A percentile compares a stretch with the other conserved stretches of the same genome.
Conservation (phyloP, 257 asterid genomes). For the Mentha longifolia region DNA sequence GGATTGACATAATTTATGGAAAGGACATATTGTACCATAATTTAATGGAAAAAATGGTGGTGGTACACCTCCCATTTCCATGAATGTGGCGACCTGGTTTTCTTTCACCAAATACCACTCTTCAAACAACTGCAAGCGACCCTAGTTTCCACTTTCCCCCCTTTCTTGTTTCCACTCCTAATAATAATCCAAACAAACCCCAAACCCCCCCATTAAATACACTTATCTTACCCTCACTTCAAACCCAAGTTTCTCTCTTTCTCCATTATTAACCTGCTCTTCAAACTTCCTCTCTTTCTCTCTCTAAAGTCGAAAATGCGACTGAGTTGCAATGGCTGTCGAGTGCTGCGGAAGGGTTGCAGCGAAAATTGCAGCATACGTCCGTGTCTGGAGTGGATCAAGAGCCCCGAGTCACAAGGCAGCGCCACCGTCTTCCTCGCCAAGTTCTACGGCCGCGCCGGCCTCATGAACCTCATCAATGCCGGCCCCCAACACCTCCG, state of each 20-base stretch:
- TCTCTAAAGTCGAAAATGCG: conserved; percentile 49
- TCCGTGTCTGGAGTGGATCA: conserved; percentile 88
- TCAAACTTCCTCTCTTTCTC: background rate
- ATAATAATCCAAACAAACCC: background rate
- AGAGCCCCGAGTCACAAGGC: conserved; percentile 72
- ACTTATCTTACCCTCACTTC: background rate
- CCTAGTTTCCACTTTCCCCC: conserved; percentile 36
- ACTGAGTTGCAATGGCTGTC: conserved; percentile 83
- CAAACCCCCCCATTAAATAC: background rate
- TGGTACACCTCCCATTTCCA: conserved; percentile 65
- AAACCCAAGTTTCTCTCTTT: background rate
- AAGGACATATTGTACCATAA: background rate
- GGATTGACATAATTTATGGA: background rate
- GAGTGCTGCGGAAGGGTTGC: conserved; percentile 86
- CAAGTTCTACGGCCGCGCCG: conserved; percentile 93
- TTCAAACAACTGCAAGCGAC: conserved; percentile 46
- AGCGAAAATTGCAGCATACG: conserved; percentile 74
- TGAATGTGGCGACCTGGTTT: conserved; percentile 56
- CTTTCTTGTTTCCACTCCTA: background rate
- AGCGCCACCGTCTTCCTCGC: conserved; percentile 88
- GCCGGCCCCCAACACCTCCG: conserved; percentile 84
- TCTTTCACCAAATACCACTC: conserved; percentile 38
- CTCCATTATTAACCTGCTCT: background rate
- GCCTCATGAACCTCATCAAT: conserved; percentile 85
- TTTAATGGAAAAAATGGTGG: conserved; percentile 18